Conservation (phyloP, 2,329 filamentous ascomycete genomes). For the Ceratocystis huliohia region DNA sequence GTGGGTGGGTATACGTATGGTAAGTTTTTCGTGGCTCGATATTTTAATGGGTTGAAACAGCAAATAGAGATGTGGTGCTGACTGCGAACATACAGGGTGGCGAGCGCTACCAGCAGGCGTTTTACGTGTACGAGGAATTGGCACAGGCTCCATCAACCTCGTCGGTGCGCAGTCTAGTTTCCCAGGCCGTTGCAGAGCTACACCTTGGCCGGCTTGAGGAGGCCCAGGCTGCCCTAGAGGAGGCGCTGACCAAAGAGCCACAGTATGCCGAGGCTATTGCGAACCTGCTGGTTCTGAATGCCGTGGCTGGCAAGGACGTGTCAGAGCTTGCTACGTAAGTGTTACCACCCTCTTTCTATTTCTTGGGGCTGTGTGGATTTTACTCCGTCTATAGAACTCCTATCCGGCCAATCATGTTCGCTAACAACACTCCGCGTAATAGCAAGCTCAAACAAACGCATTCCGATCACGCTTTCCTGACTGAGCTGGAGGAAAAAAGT, state of each 20-base stretch:
- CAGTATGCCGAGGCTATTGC: conserved; percentile 63
- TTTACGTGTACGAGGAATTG: conserved; percentile 95
- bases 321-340: conserved; percentile 50
- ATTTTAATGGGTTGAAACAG: background rate
- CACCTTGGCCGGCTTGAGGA: conserved; percentile 82
- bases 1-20: conserved; percentile 81
- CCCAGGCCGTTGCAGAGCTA: conserved; percentile 81
- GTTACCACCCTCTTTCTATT: background rate
- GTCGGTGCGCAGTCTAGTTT: conserved; percentile 61
- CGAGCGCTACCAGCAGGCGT: conserved; percentile 90
- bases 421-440: conserved; percentile 23
- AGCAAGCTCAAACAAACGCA: conserved; percentile 47
- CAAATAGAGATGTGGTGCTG: background rate
- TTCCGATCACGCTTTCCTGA: conserved; percentile 56
- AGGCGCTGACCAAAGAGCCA: conserved; percentile 63
- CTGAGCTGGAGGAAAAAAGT: conserved; percentile 72
- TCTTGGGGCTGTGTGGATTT: background rate
- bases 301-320: conserved; percentile 60
- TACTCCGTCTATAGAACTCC: too few species aligned
- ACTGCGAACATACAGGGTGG: conserved; percentile 49
- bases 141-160: conserved; percentile 75
- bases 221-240: conserved; percentile 72
- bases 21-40: conserved; percentile 33
- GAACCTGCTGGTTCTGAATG: conserved; percentile 68
- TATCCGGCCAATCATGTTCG: background rate